Percentiles rank a stretch among this genome's conserved stretches.
These are phyloP conservation scores for Talaromyces marneffei DNA, from an alignment of 2,329 filamentous ascomycete genomes.

Conservation along the genomic window DNA sequence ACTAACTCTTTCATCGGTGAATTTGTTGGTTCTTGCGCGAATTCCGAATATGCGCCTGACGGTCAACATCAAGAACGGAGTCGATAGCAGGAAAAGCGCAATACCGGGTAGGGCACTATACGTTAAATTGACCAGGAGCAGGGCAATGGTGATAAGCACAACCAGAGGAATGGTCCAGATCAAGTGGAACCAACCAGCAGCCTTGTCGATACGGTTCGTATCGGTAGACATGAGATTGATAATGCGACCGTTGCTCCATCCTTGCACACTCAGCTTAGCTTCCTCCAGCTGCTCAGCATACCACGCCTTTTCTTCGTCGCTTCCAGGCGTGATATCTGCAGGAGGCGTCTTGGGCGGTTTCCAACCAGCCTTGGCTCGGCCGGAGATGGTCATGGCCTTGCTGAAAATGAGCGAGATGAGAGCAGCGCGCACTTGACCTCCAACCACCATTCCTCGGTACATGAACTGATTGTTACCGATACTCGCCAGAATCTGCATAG, in stretches of 20 bases:
- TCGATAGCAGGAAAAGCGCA: conserved; percentile 67
- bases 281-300: conserved; percentile 29
- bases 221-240: conserved; percentile 90
- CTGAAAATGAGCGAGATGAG: conserved; percentile 81
- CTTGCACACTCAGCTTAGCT: conserved; percentile 46
- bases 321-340: conserved; percentile 43
- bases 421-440: conserved; percentile 70
- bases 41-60: conserved; percentile 71
- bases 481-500: conserved; percentile 76
- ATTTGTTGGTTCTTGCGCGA: conserved; percentile 74
- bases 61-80: conserved; percentile 68
- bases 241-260: conserved; percentile 84
- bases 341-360: conserved; percentile 38
- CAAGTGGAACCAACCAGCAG: conserved; percentile 78
- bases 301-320: conserved; percentile 40
- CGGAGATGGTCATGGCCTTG: conserved; percentile 81
- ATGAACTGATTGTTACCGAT: conserved; percentile 83
- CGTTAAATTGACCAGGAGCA: conserved; percentile 75
- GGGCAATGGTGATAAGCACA: conserved; percentile 66
- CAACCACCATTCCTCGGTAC: conserved; percentile 82
- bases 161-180: conserved; percentile 77
- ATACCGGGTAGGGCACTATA: conserved; percentile 85
- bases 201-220: conserved; percentile 82
- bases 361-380: conserved; percentile 77
- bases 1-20: conserved; percentile 83